Conservation (phyloP, 164 flowering plant species). For the Hamamelis virginiana region DNA sequence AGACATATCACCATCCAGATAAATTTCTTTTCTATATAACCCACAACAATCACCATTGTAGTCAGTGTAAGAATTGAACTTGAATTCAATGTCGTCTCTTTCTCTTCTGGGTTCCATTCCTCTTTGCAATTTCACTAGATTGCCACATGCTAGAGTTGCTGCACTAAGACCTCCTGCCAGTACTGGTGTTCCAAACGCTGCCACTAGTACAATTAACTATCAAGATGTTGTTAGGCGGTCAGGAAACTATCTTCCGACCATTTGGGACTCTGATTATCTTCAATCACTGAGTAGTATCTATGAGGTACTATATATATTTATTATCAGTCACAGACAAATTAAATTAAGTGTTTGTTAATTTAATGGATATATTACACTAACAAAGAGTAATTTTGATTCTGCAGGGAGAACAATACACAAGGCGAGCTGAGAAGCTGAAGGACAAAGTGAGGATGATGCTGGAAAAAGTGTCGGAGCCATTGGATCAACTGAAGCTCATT, state of each 20-base stretch:
- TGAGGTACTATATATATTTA: too few relatives aligned
- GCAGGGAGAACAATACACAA: constrained; percentile 19
- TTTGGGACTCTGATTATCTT: constrained; percentile 21
- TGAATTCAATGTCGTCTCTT: not conserved
- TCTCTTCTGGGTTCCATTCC: not conserved
- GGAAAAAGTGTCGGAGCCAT: not conserved
- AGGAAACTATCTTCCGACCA: constrained; percentile 26
- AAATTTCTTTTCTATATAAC: too few relatives aligned
- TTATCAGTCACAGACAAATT: too few relatives aligned
- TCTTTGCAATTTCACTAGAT: not conserved
- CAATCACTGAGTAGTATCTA: constrained; percentile 21
- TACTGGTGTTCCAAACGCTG: not conserved
- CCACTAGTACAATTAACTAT: not conserved
- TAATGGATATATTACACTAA: not conserved
- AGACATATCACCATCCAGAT: too few relatives aligned
- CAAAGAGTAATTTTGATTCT: not conserved
- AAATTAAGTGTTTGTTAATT: not conserved
- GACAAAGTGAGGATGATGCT: constrained; percentile 24
- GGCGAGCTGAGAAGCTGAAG: constrained; percentile 12
- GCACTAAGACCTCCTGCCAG: not conserved
- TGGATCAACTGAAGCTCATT: constrained; percentile 24
- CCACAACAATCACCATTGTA: too few relatives aligned
- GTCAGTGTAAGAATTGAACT: not conserved
- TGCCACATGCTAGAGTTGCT: not conserved
- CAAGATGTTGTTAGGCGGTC: constrained; percentile 12